Evolutionary conservation across 257 asterid species (phyloP).

Genomic region (Plectranthus barbatus): DNA sequence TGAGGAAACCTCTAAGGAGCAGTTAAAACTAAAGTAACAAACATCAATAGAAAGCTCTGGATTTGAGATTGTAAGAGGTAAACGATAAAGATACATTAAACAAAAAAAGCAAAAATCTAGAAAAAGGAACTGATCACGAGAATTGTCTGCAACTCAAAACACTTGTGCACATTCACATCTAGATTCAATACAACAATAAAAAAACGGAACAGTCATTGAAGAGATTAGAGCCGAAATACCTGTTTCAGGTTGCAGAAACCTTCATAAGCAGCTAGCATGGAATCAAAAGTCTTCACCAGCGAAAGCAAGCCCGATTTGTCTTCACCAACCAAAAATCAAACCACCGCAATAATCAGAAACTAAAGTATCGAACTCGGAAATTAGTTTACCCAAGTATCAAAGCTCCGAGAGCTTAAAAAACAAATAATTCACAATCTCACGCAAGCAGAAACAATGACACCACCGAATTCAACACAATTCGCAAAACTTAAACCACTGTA

Average conservation of each 20-base stretch:
- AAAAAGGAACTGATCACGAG: background rate
- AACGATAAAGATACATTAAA: background rate
- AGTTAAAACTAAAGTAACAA: background rate
- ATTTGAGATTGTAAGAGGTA: background rate
- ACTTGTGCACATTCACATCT: background rate
- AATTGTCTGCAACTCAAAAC: background rate
- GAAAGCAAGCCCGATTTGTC: slow-evolving; percentile 49
- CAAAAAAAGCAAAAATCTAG: background rate
- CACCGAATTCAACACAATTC: slow-evolving; percentile 6
- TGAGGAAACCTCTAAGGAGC: background rate
- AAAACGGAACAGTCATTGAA: background rate
- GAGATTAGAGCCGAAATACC: slow-evolving; percentile 28
- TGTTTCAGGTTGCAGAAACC: slow-evolving; percentile 84
- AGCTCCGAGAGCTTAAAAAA: background rate
- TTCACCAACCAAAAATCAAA: slow-evolving; percentile 20
- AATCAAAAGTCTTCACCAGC: slow-evolving; percentile 63
- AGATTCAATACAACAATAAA: background rate
- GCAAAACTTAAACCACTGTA: background rate
- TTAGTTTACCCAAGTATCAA: background rate
- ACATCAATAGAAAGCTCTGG: background rate
- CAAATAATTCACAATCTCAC: background rate
- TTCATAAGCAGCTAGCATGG: slow-evolving; percentile 71
- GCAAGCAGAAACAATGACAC: background rate
- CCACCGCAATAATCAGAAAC: background rate
- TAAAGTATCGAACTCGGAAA: background rate